Conservation (phyloP, 2,329 filamentous ascomycete species). For the Rosellinia necatrix region DNA sequence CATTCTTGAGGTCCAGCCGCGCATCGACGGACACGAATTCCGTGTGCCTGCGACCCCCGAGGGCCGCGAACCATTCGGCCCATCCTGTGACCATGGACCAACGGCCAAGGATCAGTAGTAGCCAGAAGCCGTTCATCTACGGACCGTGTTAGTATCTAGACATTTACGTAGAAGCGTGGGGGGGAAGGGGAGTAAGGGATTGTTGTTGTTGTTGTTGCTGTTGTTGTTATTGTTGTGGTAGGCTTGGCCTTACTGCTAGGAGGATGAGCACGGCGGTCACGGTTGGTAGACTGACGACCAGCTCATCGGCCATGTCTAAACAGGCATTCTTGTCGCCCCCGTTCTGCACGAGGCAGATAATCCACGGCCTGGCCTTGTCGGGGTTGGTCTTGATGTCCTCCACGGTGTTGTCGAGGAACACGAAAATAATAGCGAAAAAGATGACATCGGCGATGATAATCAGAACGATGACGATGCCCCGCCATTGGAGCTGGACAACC, state of each 20-base stretch:
- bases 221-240: no score
- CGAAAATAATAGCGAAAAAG: conserved; percentile 91
- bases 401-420: conserved; percentile 80
- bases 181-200: no score
- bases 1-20: conserved; percentile 62
- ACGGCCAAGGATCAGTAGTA: conserved; percentile 79
- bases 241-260: conserved; percentile 65
- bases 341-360: conserved; percentile 68
- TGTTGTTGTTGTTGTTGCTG: no score
- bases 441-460: conserved; percentile 91
- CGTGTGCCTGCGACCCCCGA: conserved; percentile 58
- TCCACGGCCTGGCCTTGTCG: conserved; percentile 64
- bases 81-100: conserved; percentile 86
- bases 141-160: conserved; percentile 18
- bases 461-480: conserved; percentile 85
- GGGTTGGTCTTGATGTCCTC: conserved; percentile 60
- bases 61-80: conserved; percentile 64
- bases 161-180: no score
- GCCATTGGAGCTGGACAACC: conserved; percentile 91
- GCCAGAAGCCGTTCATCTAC: conserved; percentile 83
- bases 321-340: conserved; percentile 70
- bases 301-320: conserved; percentile 57
- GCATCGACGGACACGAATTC: conserved; percentile 93
- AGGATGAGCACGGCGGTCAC: conserved; percentile 82
- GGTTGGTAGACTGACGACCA: conserved; percentile 77